These are phyloP conservation scores for Penicillium olsonii DNA, from an alignment of 2,329 filamentous ascomycete species.

Conservation along the genomic window DNA sequence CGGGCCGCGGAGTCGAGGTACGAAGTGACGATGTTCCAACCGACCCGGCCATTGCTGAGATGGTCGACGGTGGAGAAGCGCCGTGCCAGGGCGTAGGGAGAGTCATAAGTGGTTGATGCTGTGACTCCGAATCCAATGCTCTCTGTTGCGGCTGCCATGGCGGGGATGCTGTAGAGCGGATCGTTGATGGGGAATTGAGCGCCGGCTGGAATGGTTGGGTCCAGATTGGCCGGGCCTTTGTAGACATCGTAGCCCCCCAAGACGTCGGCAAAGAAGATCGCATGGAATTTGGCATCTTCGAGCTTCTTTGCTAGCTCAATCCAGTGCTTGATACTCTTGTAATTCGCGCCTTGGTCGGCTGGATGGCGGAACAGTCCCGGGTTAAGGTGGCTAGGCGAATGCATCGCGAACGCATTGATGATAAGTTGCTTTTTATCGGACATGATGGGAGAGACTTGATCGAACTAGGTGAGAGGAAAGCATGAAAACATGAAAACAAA, in stretches of 20 bases:
- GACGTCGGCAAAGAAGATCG: constrained; percentile 55
- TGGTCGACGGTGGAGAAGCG: constrained; percentile 58
- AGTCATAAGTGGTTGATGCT: constrained; percentile 57
- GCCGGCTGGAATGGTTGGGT: constrained; percentile 40
- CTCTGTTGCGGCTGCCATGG: constrained; percentile 51
- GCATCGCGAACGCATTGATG: constrained; percentile 53
- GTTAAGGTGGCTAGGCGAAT: constrained; percentile 48
- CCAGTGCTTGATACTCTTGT: constrained; percentile 50
- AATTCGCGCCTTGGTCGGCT: constrained; percentile 38
- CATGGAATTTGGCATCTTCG: constrained; percentile 53
- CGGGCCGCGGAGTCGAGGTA: constrained; percentile 51
- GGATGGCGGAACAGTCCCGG: constrained; percentile 45
- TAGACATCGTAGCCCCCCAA: constrained; percentile 52
- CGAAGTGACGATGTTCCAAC: constrained; percentile 56
- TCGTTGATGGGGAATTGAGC: constrained; percentile 50
- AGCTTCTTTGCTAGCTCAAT: constrained; percentile 50
- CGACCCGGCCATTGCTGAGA: constrained; percentile 53
- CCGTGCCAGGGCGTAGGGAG: constrained; percentile 56
- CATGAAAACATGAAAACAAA: background rate
- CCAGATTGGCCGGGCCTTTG: constrained; percentile 42
- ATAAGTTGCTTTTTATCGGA: constrained; percentile 42
- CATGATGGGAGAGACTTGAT: background rate
- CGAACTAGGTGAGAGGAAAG: background rate
- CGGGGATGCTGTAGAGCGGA: constrained; percentile 44
- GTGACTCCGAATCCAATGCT: constrained; percentile 55